Evolutionary conservation across 2,329 filamentous ascomycete genomes (phyloP), one percentile per base, ranked within the genome.

Genomic region (Trichoderma arundinaceum): DNA sequence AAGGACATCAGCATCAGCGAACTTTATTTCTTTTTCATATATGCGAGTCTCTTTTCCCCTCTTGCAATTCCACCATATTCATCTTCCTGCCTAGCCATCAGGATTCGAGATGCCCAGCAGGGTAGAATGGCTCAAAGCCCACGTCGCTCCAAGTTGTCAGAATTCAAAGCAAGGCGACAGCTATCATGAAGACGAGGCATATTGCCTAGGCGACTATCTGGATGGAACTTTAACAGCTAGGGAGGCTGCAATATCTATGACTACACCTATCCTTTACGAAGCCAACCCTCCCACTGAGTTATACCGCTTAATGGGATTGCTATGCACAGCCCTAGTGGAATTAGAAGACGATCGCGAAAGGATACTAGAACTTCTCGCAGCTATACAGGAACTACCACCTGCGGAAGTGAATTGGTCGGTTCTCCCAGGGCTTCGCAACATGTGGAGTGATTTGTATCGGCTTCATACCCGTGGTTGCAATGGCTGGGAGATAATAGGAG

Each of bases 401-500:
- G 57, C 12, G 5, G 57, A 19, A 8, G 41, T 60, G 6, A 60
- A 60, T 15, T 60, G 57, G 57, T 15, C 33, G 1, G 57, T 32
- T 22, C 57, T 60, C 17, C 57, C 57, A 3, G 57, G 57, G 8
- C 44, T 60, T 51, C 57, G 46, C 13, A 49, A 38, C 9, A 28
- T 51, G 44, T 60, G 57, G 57, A 51, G 57, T 35, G 44, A 60
- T 19, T 32, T 60, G 22, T 51, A 60, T 32, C 33, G 57, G 17
- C 15, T 49, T 39, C 57, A 60, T 51, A 51, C 38, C 19, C 57
- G 33, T 13, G 57, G 44, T 10, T 7, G n/a, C 4, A 60, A 60
- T 17, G 58, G 46, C n/a, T 52, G 58, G 58, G 46, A 61, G 48
- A 32, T 52, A 33, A 33, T 61, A 35, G 58, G 58, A 43, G 58